phyloP scores from a whole-genome alignment of 1,284 basidiomycete genomes.

The Ceratobasidium theobromae region DNA sequence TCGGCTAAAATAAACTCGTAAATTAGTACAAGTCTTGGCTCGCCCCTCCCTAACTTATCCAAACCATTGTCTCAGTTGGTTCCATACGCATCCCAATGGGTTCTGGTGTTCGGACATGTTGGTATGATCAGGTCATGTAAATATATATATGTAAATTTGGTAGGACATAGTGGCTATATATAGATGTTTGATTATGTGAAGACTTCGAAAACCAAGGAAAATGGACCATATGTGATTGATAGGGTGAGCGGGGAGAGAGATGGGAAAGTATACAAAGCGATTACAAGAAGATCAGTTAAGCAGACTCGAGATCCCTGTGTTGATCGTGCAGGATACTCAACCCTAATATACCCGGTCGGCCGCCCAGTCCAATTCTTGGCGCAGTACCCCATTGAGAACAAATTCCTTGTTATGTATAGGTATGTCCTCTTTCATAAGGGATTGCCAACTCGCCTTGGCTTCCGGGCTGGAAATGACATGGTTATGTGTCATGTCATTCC shows the following conservation, averaged over 20 bases:
- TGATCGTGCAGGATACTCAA: too few species aligned
- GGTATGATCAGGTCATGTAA: neutral
- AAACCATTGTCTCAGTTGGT: neutral
- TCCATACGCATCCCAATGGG: too few species aligned
- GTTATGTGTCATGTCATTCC: slow-evolving; percentile 49
- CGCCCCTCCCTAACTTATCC: too few species aligned
- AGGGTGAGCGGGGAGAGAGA: neutral
- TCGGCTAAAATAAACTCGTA: too few species aligned
- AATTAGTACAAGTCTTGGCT: too few species aligned
- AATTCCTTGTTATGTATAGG: slow-evolving; percentile 69
- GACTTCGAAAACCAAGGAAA: neutral
- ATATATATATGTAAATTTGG: neutral
- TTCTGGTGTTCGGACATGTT: too few species aligned
- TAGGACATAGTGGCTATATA: neutral
- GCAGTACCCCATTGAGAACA: slow-evolving; percentile 60
- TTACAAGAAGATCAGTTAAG: neutral
- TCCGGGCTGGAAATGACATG: slow-evolving; percentile 63
- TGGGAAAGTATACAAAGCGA: neutral
- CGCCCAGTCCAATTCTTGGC: slow-evolving; percentile 66
- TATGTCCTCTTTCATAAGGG: slow-evolving; percentile 53
- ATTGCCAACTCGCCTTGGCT: slow-evolving; percentile 62
- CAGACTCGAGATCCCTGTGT: neutral
- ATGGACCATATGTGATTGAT: neutral
- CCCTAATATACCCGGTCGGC: slow-evolving; percentile 35
- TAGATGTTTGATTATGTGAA: neutral